These are phyloP conservation scores for Beauveria medogensis DNA, from an alignment of 2,329 filamentous ascomycete genomes.

Conservation along the genomic window DNA sequence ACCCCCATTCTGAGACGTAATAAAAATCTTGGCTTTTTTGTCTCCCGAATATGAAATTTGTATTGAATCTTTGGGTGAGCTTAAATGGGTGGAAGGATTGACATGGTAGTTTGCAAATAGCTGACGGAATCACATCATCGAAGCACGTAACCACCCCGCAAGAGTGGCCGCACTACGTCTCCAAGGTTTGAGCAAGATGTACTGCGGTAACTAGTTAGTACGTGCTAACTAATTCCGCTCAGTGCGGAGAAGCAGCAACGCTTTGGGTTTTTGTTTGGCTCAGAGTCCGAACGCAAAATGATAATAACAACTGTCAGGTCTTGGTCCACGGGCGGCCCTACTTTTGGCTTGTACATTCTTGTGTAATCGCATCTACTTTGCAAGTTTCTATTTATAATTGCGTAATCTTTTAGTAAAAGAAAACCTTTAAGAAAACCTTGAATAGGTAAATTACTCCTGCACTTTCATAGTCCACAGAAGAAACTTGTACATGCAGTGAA, in stretches of 20 bases:
- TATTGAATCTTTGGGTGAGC: neutral
- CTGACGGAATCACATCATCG: slow-evolving; percentile 1
- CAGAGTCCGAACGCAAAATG: too few species aligned
- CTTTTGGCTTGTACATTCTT: too few species aligned
- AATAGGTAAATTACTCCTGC: too few species aligned
- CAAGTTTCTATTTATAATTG: too few species aligned
- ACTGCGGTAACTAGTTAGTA: neutral
- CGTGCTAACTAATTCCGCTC: neutral
- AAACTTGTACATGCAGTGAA: neutral
- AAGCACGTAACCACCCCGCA: slow-evolving; percentile 9
- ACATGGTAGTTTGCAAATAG: neutral
- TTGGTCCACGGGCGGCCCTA: too few species aligned
- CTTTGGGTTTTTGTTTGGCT: too few species aligned
- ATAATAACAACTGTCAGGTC: too few species aligned
- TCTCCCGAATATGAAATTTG: neutral
- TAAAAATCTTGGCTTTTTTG: neutral
- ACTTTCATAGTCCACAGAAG: too few species aligned
- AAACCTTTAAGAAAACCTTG: too few species aligned
- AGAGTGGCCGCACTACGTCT: neutral
- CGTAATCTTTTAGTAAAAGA: too few species aligned
- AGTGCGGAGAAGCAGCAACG: too few species aligned
- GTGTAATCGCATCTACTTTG: too few species aligned
- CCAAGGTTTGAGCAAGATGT: neutral
- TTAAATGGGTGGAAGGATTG: neutral
- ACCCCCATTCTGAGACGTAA: neutral